Evolutionary conservation across 164 flowering plant species (phyloP).

Genomic region (Berberis vulgaris): DNA sequence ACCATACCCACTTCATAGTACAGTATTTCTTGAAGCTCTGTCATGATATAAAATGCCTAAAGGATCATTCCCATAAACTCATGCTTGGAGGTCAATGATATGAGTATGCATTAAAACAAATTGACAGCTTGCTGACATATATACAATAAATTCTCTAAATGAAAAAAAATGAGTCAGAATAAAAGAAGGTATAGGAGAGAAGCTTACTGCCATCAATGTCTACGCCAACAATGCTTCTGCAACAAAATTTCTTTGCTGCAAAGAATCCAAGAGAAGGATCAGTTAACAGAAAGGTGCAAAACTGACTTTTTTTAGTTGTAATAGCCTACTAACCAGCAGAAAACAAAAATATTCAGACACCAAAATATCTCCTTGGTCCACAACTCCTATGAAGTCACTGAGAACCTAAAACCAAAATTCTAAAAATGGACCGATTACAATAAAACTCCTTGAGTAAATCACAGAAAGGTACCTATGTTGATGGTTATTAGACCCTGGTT

Average conservation of each 20-base stretch:
- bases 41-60: no score
- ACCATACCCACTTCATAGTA: no score
- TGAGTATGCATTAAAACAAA: no score
- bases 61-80: no score
- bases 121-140: no score
- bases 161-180: no score
- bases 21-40: no score
- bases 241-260: constrained; percentile 73
- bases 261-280: not conserved
- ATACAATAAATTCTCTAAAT: no score
- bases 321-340: not conserved
- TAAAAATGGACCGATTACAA: no score
- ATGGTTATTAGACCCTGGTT: constrained; percentile 82
- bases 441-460: not conserved
- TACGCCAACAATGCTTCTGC: constrained; percentile 71
- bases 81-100: no score
- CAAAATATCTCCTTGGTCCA: not conserved
- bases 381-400: no score
- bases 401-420: no score
- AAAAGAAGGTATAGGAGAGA: not conserved
- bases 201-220: constrained; percentile 80
- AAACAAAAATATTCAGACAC: not conserved
- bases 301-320: not conserved
- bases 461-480: constrained; percentile 40
- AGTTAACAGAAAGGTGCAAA: not conserved